Evolutionary conservation across 1,139 yeast species (phyloP), one percentile per base, ranked within the genome.

Genomic region (Debaryomyces psychrophilus): DNA sequence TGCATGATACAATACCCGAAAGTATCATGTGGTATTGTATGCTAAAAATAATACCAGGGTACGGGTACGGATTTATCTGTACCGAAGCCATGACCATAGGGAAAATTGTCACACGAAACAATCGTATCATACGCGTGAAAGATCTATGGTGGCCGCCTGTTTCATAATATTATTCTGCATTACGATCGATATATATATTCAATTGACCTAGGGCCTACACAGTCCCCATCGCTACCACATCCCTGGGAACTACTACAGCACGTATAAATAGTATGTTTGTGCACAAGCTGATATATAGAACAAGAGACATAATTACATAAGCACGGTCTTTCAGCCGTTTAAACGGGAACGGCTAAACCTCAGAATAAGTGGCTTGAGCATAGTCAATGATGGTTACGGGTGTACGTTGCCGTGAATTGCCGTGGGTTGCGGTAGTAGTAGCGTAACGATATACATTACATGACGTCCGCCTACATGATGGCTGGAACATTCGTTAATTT

Each of bases 361-460:
- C 17, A 31, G n/a, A 15, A 3, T 5, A 18, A 33, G 36, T 12
- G 36, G 36, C 23, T 18, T 18, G 25, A 33, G 9, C 33, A 18
- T 20, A 18, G 36, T 33, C 11, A 20, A 33, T 33, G 36, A 17
- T 33, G 14, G 23, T 18, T 33, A 33, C 36, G 36, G 36, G 23
- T 26, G 33, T 11, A 37, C 22, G 40, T 26, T 26, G 20, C 38
- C 38, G 28, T 11, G 26, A 12, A 31, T 26, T 26, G 20, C 28
- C 38, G 28, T 35, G 14, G 11, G 38, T 35, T 35, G 38, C 38
- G 29, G 38, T 15, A 12, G 39, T 18, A 33, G 25, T 33, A 33
- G 14, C 14, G 15, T 17, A 6, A n/a, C 18, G 8, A 18, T 5
- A n/a, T 33, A 18, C 36, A 33, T 33, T 33, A 33, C 36, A 33